phyloP scores from a whole-genome alignment of 75 land plant species.

The Isoetes taiwanensis region DNA sequence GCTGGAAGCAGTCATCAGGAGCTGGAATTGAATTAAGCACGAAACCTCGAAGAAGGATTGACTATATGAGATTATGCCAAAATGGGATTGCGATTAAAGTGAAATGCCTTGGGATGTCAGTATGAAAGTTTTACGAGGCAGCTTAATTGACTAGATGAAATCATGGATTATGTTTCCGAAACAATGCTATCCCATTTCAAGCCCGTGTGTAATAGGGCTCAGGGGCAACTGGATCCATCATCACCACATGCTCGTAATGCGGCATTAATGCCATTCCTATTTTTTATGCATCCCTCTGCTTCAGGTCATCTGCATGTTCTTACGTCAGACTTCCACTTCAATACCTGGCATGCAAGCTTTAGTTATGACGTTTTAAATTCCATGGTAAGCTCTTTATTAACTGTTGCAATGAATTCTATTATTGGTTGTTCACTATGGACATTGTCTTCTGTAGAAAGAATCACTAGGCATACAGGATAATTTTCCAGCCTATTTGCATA shows the following conservation, averaged over 20 bases:
- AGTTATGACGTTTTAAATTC: background rate
- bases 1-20: no score
- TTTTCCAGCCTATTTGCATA: conserved; percentile 7
- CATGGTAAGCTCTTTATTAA: background rate
- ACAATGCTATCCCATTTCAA: no score
- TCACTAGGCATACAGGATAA: conserved; percentile 9
- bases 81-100: no score
- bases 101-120: no score
- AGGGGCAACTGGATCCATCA: conserved; percentile 2
- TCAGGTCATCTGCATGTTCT: conserved; percentile 1
- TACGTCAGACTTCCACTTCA: conserved; percentile 4
- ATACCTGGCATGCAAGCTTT: conserved; percentile 7
- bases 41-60: no score
- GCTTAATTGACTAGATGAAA: no score
- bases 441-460: conserved; percentile 22
- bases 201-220: conserved; percentile 1
- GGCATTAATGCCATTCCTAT: background rate
- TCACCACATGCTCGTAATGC: conserved; percentile 5
- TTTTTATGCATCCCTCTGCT: background rate
- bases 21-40: no score
- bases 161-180: no score
- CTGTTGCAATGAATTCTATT: background rate
- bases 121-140: no score
- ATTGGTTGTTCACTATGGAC: no score
- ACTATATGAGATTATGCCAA: no score